These are phyloP conservation scores for Ophiobolus disseminans DNA, from an alignment of 2,329 filamentous ascomycete species.

Conservation along the genomic window DNA sequence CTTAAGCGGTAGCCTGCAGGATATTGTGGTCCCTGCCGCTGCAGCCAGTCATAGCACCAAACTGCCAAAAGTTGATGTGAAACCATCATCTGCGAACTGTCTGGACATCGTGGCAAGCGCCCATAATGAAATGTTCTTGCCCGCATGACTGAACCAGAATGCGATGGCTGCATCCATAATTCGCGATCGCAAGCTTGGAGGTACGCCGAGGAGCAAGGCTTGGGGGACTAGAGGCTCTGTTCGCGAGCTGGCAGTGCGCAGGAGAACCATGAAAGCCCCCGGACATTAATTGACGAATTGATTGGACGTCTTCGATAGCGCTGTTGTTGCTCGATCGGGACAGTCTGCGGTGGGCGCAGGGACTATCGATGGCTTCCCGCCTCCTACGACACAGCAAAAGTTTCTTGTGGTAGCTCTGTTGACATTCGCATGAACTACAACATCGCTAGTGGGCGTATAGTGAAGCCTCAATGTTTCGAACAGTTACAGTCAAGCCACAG, in stretches of 20 bases:
- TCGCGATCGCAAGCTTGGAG: background rate
- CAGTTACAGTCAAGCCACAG: background rate
- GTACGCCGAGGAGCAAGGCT: conserved; percentile 12
- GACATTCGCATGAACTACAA: background rate
- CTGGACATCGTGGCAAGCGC: conserved; percentile 41
- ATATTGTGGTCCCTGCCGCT: conserved; percentile 27
- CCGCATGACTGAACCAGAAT: background rate
- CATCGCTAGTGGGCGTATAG: background rate
- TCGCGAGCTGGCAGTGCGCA: conserved; percentile 32
- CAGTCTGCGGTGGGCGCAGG: conserved; percentile 8
- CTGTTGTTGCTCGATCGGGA: conserved; percentile 19
- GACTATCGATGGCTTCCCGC: conserved; percentile 13
- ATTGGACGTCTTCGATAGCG: conserved; percentile 19
- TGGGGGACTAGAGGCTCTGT: conserved; percentile 24
- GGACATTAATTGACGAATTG: conserved; percentile 18
- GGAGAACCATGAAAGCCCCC: conserved; percentile 25
- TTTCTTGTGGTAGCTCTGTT: conserved; percentile 2
- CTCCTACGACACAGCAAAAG: conserved; percentile 22
- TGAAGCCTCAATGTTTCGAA: conserved; percentile 1
- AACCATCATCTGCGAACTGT: conserved; percentile 33
- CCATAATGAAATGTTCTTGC: conserved; percentile 6
- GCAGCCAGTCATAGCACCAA: conserved; percentile 31
- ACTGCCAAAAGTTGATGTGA: conserved; percentile 32
- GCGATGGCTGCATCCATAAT: background rate
- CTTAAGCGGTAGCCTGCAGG: conserved; percentile 37